Percentiles rank a stretch among this genome's conserved stretches.
phyloP scores from a whole-genome alignment of 2,329 filamentous ascomycete species.

The Dactylellina leptospora region DNA sequence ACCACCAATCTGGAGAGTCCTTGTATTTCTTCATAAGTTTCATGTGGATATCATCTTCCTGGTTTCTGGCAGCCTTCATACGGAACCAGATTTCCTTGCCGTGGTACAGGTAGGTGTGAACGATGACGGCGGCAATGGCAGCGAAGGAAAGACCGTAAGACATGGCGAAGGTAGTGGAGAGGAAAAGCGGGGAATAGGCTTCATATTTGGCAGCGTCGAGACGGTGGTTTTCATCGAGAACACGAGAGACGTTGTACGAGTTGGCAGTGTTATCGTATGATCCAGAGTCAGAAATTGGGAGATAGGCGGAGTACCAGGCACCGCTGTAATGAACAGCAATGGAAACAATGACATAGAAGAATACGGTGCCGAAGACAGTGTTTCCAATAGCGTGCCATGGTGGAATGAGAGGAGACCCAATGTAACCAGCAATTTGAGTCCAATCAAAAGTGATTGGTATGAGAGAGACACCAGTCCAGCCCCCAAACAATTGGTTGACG shows the following conservation, averaged over 20 bases:
- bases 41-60: constrained; percentile 59
- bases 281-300: constrained; percentile 74
- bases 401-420: constrained; percentile 73
- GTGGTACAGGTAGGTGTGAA: constrained; percentile 68
- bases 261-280: constrained; percentile 76
- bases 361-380: constrained; percentile 72
- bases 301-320: constrained; percentile 71
- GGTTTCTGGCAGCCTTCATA: constrained; percentile 56
- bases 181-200: constrained; percentile 73
- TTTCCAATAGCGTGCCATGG: constrained; percentile 80
- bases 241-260: constrained; percentile 71
- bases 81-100: constrained; percentile 67
- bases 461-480: constrained; percentile 72
- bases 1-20: constrained; percentile 60
- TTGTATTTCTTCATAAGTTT: constrained; percentile 59
- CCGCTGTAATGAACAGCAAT: constrained; percentile 72
- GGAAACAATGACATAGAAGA: constrained; percentile 71
- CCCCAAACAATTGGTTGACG: constrained; percentile 78
- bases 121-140: constrained; percentile 70
- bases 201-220: constrained; percentile 72
- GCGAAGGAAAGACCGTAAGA: constrained; percentile 72
- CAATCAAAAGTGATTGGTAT: constrained; percentile 80
- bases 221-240: constrained; percentile 70
- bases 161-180: constrained; percentile 69
- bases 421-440: constrained; percentile 75